Conservation (phyloP, 2,329 filamentous ascomycete species). For the Penicillium sp. region DNA sequence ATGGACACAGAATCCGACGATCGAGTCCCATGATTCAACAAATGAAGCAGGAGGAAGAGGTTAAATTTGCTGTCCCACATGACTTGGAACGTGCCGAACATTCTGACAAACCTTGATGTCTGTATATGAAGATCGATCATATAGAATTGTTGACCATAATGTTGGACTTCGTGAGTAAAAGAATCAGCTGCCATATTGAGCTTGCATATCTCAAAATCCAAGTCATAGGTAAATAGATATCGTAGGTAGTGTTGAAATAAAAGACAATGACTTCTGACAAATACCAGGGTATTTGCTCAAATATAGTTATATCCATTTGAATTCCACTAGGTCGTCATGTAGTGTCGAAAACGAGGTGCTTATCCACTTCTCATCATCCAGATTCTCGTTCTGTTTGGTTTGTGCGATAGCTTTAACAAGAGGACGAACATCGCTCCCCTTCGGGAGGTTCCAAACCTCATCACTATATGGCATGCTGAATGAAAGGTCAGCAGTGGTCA, state of each 20-base stretch:
- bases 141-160: too few species aligned
- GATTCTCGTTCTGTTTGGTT: conserved; percentile 10
- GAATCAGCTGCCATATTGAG: too few species aligned
- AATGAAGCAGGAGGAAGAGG: background rate
- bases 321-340: conserved; percentile 5
- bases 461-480: conserved; percentile 28
- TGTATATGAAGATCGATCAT: too few species aligned
- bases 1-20: conserved; percentile 55
- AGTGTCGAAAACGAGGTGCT: conserved; percentile 10
- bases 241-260: background rate
- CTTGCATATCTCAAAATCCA: too few species aligned
- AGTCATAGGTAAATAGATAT: too few species aligned
- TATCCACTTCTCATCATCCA: conserved; percentile 19
- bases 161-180: too few species aligned
- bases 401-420: background rate
- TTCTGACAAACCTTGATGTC: background rate
- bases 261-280: background rate
- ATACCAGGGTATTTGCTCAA: background rate
- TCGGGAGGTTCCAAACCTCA: conserved; percentile 18
- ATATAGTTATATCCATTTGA: conserved; percentile 18
- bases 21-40: conserved; percentile 52
- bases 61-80: background rate
- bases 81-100: background rate
- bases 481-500: conserved; percentile 22
- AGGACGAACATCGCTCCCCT: background rate